Evolutionary conservation across 2,329 filamentous ascomycete genomes (phyloP), one percentile per base, ranked within the genome.

Genomic region (Fusarium fujikuroi): DNA sequence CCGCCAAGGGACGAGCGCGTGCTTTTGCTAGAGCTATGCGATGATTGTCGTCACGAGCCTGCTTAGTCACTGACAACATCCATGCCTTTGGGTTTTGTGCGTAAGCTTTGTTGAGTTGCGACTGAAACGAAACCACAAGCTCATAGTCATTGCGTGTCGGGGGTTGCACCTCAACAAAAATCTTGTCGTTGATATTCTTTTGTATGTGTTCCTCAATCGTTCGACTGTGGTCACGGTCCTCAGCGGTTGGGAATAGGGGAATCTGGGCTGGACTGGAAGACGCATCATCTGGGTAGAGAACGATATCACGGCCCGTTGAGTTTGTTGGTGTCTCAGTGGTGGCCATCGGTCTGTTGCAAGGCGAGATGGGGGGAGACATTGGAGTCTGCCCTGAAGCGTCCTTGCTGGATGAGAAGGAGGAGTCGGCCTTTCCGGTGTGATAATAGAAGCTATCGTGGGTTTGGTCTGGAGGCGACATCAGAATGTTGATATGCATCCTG

Each of bases 401-500:
- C 76, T 66, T 52, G 32, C 23, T 21, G 47, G 64, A 65, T 30
- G 56, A 53, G 44, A 61, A 65, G 25, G 56, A 53, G 52, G 69
- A 25, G 66, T 71, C 34, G 64, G 60, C 61, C 46, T 78, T 59
- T 77, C 66, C 71, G 43, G 61, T 53, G 28, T 74, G 63, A 50
- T 61, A 63, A 25, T 73, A 60, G 78, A 90, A 91, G 75, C 80
- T 88, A 71, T 91, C 89, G 54, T 84, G 85, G 39, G 84, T 79
- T n/a, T 83, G 83, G 42, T 91, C 89, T 28, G 89, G 89, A 37
- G 90, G 90, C 28, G 90, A 91, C 86, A 91, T 90, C 65, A 91
- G 82, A 69, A 83, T 90, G 82, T 80, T 86, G 72, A 88, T 87
- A 69, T 86, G 83, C 60, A 86, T 87, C 77, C 84, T 86, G 9